A percentile compares a stretch with the other conserved stretches of the same genome.
Evolutionary conservation across 2,329 filamentous ascomycete species (phyloP).

Genomic region (Aspergillus novoparasiticus): DNA sequence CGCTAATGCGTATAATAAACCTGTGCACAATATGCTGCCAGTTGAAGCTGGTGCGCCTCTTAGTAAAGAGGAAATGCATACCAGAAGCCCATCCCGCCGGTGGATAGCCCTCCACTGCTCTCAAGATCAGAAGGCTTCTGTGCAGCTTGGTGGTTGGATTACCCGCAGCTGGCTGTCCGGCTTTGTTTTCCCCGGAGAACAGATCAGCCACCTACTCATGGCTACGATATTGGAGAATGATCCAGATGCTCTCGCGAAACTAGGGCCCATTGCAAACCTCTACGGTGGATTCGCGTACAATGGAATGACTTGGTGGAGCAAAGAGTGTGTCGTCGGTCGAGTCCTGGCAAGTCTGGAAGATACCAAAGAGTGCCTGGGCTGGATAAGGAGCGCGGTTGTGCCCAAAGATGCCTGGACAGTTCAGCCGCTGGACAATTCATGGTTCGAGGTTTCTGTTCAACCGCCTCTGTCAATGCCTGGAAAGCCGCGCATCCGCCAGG

Average conservation of each 20-base stretch:
- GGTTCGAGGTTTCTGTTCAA: constrained; percentile 52
- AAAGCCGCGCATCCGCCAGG: constrained; percentile 48
- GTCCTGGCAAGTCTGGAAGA: constrained; percentile 52
- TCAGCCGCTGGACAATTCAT: constrained; percentile 44
- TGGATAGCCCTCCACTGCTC: constrained; percentile 30
- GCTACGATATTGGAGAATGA: constrained; percentile 60
- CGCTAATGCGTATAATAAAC: constrained; percentile 15
- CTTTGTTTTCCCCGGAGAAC: constrained; percentile 57
- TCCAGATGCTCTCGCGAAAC: constrained; percentile 46
- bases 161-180: constrained; percentile 59
- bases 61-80: constrained; percentile 34
- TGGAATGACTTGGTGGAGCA: constrained; percentile 59
- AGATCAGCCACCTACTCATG: constrained; percentile 58
- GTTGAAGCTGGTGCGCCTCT: constrained; percentile 6
- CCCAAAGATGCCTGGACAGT: constrained; percentile 38
- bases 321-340: constrained; percentile 56
- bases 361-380: constrained; percentile 57
- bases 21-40: constrained; percentile 15
- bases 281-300: constrained; percentile 58
- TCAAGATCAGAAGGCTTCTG: constrained; percentile 24
- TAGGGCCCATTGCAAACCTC: constrained; percentile 56
- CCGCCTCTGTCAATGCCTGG: constrained; percentile 28
- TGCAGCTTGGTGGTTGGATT: constrained; percentile 53
- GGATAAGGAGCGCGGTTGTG: constrained; percentile 49
- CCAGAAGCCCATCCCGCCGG: constrained; percentile 29